These are phyloP conservation scores for Pouteria campechiana DNA, from an alignment of 179 eudicot species.

Conservation along the genomic window DNA sequence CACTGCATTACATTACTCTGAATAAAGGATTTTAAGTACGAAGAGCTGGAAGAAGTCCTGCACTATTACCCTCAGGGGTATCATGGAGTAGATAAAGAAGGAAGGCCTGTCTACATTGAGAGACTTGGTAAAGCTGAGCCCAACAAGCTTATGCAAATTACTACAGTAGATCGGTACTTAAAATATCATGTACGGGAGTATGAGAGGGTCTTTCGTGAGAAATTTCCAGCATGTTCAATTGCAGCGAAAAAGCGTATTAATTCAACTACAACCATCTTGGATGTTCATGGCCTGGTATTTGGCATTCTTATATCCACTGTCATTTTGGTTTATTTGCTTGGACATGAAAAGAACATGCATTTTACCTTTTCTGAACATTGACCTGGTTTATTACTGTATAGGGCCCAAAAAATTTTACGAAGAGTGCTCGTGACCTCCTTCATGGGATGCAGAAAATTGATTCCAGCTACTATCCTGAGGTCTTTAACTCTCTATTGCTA, in stretches of 20 bases:
- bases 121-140: constrained; percentile 81
- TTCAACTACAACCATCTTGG: constrained; percentile 67
- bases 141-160: constrained; percentile 51
- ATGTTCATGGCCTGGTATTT: constrained; percentile 70
- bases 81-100: constrained; percentile 80
- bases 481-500: constrained; percentile 3
- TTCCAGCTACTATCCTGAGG: constrained; percentile 67
- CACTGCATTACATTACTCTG: no score
- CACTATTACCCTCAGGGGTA: constrained; percentile 77
- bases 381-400: constrained; percentile 4
- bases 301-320: neutral
- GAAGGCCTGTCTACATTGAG: constrained; percentile 75
- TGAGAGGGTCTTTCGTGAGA: constrained; percentile 60
- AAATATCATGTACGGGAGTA: constrained; percentile 76
- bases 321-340: neutral
- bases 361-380: neutral
- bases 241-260: constrained; percentile 61
- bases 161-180: constrained; percentile 61
- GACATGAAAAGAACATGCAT: neutral
- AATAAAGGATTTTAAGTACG: constrained; percentile 65
- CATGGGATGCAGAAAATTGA: constrained; percentile 52
- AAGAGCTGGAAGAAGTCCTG: constrained; percentile 61
- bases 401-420: constrained; percentile 63
- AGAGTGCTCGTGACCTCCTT: constrained; percentile 46
- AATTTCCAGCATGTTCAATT: constrained; percentile 80